A percentile compares a stretch with the other conserved stretches of the same genome.
Conservation (phyloP, 2,329 filamentous ascomycete species). For the Pseudogymnoascus sp. region DNA sequence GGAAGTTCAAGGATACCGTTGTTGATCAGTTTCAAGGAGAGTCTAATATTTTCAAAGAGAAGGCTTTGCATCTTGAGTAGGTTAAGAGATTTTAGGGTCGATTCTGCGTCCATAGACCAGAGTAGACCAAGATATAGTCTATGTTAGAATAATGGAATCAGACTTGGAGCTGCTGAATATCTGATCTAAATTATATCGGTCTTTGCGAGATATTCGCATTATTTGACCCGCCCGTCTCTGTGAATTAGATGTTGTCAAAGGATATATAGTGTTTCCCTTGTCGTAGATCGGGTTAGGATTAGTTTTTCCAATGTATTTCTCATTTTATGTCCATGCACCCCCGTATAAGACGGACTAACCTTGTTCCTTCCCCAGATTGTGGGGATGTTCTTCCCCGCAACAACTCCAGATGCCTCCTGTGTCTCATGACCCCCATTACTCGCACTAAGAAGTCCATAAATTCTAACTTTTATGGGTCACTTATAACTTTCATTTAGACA, state of each 20-base stretch:
- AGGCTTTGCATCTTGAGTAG: slow-evolving; percentile 24
- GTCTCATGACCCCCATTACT: neutral
- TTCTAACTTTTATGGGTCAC: neutral
- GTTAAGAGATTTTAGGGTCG: slow-evolving; percentile 28
- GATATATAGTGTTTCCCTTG: neutral
- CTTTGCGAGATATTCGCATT: neutral
- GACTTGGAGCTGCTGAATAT: neutral
- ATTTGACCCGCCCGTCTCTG: neutral
- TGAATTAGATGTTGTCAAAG: neutral
- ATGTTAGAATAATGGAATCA: neutral
- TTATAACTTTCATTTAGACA: neutral
- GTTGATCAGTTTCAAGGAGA: slow-evolving; percentile 53
- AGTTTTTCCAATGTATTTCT: neutral
- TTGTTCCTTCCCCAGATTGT: slow-evolving; percentile 4
- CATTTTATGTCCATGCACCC: slow-evolving; percentile 30
- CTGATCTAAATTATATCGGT: neutral
- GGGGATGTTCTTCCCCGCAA: neutral
- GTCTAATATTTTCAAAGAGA: slow-evolving; percentile 24
- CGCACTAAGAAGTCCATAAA: neutral
- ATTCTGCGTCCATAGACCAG: neutral
- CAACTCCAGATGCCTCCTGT: neutral
- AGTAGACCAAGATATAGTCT: neutral
- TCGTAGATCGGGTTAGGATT: neutral
- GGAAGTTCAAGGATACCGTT: slow-evolving; percentile 42
- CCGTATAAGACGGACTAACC: slow-evolving; percentile 21